Evolutionary conservation across 1,284 basidiomycete species (phyloP).

Genomic region (Leccinum pachyderme): DNA sequence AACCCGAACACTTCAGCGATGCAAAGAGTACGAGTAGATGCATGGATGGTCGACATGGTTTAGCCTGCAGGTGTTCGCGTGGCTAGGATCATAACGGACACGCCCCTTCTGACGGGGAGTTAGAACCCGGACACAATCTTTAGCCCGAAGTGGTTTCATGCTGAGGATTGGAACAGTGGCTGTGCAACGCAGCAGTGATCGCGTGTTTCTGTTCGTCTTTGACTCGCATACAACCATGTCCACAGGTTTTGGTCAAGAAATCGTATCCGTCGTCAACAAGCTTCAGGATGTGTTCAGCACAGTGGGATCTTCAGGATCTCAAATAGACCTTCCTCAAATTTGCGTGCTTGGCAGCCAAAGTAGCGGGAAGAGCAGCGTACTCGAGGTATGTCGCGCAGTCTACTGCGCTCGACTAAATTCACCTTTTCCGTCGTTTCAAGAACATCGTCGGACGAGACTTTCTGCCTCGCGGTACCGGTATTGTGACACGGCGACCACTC

Average conservation of each 20-base stretch:
- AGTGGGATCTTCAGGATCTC: conserved; percentile 70
- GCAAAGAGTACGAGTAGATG: conserved; percentile 11
- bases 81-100: background rate
- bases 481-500: conserved; percentile 93
- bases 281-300: conserved; percentile 83
- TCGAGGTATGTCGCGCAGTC: conserved; percentile 56
- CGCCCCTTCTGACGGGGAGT: background rate
- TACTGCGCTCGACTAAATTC: conserved; percentile 3
- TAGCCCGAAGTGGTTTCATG: too few relatives aligned
- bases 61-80: background rate
- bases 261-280: conserved; percentile 77
- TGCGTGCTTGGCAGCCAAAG: conserved; percentile 85
- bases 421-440: conserved; percentile 40
- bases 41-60: conserved; percentile 9
- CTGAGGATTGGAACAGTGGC: conserved; percentile 18
- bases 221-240: conserved; percentile 42
- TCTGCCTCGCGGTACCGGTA: conserved; percentile 95
- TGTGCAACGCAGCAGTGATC: conserved; percentile 23
- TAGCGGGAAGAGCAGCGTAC: conserved; percentile 85
- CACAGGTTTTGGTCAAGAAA: conserved; percentile 71
- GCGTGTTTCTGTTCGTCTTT: conserved; percentile 29
- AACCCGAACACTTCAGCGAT: conserved; percentile 28
- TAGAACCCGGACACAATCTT: background rate
- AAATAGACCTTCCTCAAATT: conserved; percentile 85
- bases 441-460: conserved; percentile 98